A percentile compares a stretch with the other conserved stretches of the same genome.
phyloP scores from a whole-genome alignment of 83 land plant species.

The Larix sibirica region DNA sequence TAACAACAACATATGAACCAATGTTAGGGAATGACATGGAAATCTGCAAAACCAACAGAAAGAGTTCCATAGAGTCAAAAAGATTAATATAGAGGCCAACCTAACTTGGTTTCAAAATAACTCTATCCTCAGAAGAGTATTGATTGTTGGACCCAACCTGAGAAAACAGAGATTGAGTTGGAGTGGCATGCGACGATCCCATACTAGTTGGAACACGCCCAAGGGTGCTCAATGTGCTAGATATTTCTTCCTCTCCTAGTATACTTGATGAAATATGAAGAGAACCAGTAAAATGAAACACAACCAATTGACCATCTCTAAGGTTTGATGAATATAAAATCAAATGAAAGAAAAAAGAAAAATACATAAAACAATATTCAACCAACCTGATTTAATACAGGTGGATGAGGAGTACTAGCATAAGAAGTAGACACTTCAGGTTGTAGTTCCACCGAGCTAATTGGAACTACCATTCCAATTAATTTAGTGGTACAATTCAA shows the following conservation, averaged over 20 bases:
- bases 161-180: conserved; percentile 50
- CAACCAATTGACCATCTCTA: neutral
- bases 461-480: conserved; percentile 29
- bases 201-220: conserved; percentile 57
- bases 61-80: neutral
- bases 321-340: neutral
- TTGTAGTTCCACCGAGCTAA: conserved; percentile 47
- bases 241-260: conserved; percentile 71
- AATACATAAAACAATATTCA: neutral
- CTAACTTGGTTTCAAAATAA: neutral
- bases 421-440: conserved; percentile 41
- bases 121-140: neutral
- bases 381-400: conserved; percentile 50
- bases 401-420: conserved; percentile 30
- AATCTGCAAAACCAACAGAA: conserved; percentile 36
- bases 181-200: conserved; percentile 52
- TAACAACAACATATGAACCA: conserved; percentile 69
- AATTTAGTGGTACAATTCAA: too few relatives aligned
- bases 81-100: neutral
- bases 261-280: conserved; percentile 46
- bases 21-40: conserved; percentile 62
- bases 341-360: neutral
- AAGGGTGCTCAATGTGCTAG: conserved; percentile 30
- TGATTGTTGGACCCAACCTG: conserved; percentile 45
- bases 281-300: conserved; percentile 35